Percentiles rank a stretch among this genome's conserved stretches.
These are phyloP conservation scores for Fusarium anguioides DNA, from an alignment of 2,329 filamentous ascomycete genomes.

Conservation along the genomic window DNA sequence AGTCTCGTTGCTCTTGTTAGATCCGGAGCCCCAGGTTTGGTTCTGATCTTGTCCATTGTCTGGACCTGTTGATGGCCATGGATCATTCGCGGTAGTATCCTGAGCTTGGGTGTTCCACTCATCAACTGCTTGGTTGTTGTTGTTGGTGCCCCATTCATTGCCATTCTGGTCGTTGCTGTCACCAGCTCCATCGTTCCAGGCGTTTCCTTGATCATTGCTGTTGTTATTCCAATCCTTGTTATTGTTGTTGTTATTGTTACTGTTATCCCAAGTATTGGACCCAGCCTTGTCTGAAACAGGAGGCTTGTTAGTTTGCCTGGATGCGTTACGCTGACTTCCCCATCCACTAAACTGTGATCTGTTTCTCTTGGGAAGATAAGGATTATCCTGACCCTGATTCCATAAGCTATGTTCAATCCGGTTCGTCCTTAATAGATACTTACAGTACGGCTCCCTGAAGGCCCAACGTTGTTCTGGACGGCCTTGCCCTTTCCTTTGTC, in stretches of 20 bases:
- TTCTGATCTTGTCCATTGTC: slow-evolving; percentile 13
- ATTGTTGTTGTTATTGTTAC: slow-evolving; percentile 8
- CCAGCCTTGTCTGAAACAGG: slow-evolving; percentile 22
- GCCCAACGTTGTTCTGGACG: slow-evolving; percentile 48
- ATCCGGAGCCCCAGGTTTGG: slow-evolving; percentile 16
- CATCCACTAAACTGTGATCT: slow-evolving; percentile 32
- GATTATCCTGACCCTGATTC: slow-evolving; percentile 38
- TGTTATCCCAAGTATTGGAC: slow-evolving; percentile 31
- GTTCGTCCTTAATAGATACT: not conserved
- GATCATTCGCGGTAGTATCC: not conserved
- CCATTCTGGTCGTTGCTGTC: slow-evolving; percentile 11
- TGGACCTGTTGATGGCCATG: not conserved
- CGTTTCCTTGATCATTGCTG: slow-evolving; percentile 4
- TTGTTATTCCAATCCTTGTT: slow-evolving; percentile 1
- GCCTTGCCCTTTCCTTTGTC: slow-evolving; percentile 40
- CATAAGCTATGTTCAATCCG: slow-evolving; percentile 17
- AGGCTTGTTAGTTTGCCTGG: slow-evolving; percentile 17
- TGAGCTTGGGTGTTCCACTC: slow-evolving; percentile 17
- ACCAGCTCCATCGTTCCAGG: not conserved
- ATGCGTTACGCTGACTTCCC: slow-evolving; percentile 28
- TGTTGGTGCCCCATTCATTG: slow-evolving; percentile 1
- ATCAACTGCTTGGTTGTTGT: slow-evolving; percentile 6
- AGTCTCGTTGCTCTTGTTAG: slow-evolving; percentile 33
- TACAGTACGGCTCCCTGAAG: slow-evolving; percentile 35
- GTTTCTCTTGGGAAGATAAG: slow-evolving; percentile 42